Evolutionary conservation across 140 eudicot species (phyloP), one percentile per base, ranked within the genome.

Genomic region (Ambrosia hybrid): DNA sequence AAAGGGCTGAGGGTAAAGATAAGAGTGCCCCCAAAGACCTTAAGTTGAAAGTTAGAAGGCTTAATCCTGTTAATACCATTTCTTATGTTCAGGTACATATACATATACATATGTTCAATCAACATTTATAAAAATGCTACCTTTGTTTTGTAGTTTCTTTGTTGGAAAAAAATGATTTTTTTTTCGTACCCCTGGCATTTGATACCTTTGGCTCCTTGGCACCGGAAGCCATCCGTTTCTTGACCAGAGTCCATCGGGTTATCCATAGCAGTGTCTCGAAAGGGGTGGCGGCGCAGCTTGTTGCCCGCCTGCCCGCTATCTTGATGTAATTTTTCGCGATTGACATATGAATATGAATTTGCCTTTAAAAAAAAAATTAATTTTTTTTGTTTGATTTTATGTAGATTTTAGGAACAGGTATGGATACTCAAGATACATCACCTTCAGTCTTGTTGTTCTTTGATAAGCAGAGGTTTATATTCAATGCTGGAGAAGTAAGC

Each of bases 381-480:
- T 12, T 9, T 10, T 0, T 52, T 30, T 30, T 30, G 3, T 6
- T 58, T 9, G 75, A 9, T n/a, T 33, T 64, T 70, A 2, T 79
- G 59, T 85, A 92, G 98, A 76, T 93, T 57, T 77, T 93, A 62
- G 97, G 98, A 73, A 93, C 98, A 5, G 98, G 98, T 51, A 85
- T 93, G 98, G 98, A 93, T 86, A 90, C 98, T 39, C 98, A 89
- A 77, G 98, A 93, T 70, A 93, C 98, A 51, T 87, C 91, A 1
- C 97, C 98, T 17, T 87, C 98, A 12, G 93, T 93, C 7, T 75
- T 93, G 74, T 85, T 90, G 46, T 93, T 93, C 80, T 93, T 93
- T 76, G 98, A 93, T 79, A 87, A 84, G 57, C 96, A 85, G 78
- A 85, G 98, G 63, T 82, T 89, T 68, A 84, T 93, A 67, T 93